A percentile compares a stretch with the other conserved stretches of the same genome.
Evolutionary conservation across 176 grass and related monocot species (phyloP).

Genomic region (Aegilops sharonensis): DNA sequence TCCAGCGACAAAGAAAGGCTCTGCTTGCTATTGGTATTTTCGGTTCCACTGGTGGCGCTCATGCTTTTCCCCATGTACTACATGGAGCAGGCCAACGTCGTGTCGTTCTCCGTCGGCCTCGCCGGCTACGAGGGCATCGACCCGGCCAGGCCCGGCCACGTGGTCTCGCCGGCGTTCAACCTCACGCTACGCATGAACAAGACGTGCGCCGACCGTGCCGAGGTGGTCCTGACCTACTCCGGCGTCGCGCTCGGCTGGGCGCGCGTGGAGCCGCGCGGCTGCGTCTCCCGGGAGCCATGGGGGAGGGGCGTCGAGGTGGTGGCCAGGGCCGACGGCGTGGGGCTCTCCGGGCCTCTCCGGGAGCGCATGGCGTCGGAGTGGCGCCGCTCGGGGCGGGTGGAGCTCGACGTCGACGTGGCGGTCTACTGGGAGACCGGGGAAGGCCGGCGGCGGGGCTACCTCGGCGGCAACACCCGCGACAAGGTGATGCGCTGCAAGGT

Average conservation of each 20-base stretch:
- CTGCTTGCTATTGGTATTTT: background rate
- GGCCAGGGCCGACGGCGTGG: constrained; percentile 12
- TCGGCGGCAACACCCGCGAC: background rate
- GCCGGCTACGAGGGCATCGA: constrained; percentile 26
- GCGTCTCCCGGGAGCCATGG: background rate
- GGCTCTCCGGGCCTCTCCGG: background rate
- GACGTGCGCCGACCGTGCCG: constrained; percentile 6
- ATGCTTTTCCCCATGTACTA: background rate
- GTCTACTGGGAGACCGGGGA: background rate
- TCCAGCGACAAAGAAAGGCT: background rate
- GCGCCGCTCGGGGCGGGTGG: background rate
- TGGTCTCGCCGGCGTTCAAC: constrained; percentile 33
- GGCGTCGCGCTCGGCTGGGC: constrained; percentile 25
- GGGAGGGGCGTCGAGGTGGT: background rate
- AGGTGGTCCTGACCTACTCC: constrained; percentile 5
- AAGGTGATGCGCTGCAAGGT: constrained; percentile 8
- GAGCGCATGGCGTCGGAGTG: constrained; percentile 17
- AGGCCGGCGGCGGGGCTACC: background rate
- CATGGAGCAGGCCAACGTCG: background rate
- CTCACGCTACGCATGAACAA: background rate
- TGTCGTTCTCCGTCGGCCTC: background rate
- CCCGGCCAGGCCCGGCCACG: background rate
- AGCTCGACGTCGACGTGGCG: constrained; percentile 16
- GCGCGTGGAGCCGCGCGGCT: constrained; percentile 9
- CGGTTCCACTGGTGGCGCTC: background rate